Conservation (phyloP, 2,329 filamentous ascomycete genomes). For the Stagonosporopsis chrysanthemi region DNA sequence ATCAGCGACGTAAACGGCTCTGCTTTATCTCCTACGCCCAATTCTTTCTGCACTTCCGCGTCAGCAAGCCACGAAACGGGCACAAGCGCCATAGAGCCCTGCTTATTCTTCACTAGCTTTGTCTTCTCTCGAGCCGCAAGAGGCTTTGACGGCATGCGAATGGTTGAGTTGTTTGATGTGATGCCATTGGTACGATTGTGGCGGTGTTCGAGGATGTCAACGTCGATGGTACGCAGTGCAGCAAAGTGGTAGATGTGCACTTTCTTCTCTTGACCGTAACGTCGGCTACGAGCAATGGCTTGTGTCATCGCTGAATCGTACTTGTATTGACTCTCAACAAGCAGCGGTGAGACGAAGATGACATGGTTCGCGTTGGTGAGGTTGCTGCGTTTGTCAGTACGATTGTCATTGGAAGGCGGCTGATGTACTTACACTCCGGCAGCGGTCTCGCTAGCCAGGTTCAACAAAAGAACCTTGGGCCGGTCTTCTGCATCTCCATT, state of each 20-base stretch:
- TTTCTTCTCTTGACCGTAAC: conserved; percentile 64
- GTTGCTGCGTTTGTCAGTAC: conserved; percentile 55
- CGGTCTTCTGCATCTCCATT: conserved; percentile 25
- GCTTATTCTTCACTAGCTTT: conserved; percentile 25
- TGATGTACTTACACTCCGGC: conserved; percentile 62
- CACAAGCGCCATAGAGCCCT: conserved; percentile 33
- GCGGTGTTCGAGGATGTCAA: conserved; percentile 56
- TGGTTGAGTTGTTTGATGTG: conserved; percentile 2
- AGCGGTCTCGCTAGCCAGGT: conserved; percentile 64
- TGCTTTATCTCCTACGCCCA: conserved; percentile 23
- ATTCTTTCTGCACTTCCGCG: conserved; percentile 4
- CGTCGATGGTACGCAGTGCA: conserved; percentile 72
- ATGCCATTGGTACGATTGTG: conserved; percentile 45
- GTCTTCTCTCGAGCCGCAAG: conserved; percentile 27
- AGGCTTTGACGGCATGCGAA: conserved; percentile 11
- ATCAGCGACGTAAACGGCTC: conserved; percentile 38
- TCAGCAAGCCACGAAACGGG: conserved; percentile 38
- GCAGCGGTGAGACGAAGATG: conserved; percentile 67
- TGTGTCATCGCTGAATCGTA: conserved; percentile 68
- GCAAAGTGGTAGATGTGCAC: conserved; percentile 76
- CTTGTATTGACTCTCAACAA: conserved; percentile 58
- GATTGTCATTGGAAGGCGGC: neutral
- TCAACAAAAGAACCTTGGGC: conserved; percentile 64
- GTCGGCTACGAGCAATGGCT: conserved; percentile 66
- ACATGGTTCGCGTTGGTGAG: conserved; percentile 70